Base-by-base conservation (phyloP, 192 early-diverging fungal genomes). In the Rhizophagus prolifer region DNA sequence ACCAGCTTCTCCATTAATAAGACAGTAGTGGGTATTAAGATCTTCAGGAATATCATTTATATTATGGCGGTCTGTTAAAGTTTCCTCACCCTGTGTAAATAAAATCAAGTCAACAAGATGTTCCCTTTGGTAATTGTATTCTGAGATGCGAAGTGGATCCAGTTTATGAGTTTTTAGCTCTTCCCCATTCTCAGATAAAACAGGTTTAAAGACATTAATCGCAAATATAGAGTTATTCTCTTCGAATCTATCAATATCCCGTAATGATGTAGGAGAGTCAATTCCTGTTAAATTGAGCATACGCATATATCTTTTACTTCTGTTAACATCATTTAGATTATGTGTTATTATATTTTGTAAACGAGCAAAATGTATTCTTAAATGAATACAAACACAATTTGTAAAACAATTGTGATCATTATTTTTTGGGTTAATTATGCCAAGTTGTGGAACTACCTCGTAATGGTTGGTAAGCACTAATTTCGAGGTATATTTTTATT, bases 11-110 rank as follows among this genome's bases (percentile, higher is more conserved):
- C 41, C 70, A 16, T 36, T 72, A 50, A 72, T 72, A 54, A 26
- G 30, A 23, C 38, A 14, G 9, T 71, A 71, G 47, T 71, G 70
- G 5, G 70, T 71, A 50, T 72, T 72, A 4, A 58, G 7, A 0
- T 26, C 70, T 28, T 72, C 46, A 28, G 47, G 50, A 25, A 72
- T 72, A 58, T 72, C 46, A 58, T 72, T 72, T 12, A 10, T 9
- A 72, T 72, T 72, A 13, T 58, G 23, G 47, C 46, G 21, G 21
- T 71, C 47, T 23, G 47, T 71, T 50, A 71, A 54, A 30, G 0
- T 34, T 30, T 72, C 70, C 5, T 72, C 70, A 72, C 47, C 70
- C 31, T 72, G n/a, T 13, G 47, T 72, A 47, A 72, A 58, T 14
- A 47, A 72, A 28, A 72, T 47, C 25, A 72, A 54, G 1, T 72